Percentiles rank a stretch among this genome's conserved stretches.
These are phyloP conservation scores for Diaporthe nobilis DNA, from an alignment of 2,329 filamentous ascomycete genomes.

Conservation along the genomic window DNA sequence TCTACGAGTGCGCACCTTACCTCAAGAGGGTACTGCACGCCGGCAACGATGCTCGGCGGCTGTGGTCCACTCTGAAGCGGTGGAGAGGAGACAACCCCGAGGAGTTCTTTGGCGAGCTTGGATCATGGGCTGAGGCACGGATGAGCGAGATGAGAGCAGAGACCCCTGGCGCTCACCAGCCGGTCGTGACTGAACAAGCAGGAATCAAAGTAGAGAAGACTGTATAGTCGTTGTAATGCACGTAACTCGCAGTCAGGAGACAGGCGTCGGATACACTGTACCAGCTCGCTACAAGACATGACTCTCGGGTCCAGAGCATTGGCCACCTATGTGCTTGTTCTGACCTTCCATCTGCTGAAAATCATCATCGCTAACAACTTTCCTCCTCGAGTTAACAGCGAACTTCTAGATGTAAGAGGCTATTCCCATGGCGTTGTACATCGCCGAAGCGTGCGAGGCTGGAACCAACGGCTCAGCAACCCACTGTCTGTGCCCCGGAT, in stretches of 20 bases:
- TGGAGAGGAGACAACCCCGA: slow-evolving; percentile 41
- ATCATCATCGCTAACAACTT: not conserved
- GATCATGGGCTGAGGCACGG: slow-evolving; percentile 39
- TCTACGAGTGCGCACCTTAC: slow-evolving; percentile 44
- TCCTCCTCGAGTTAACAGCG: not conserved
- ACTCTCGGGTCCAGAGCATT: not conserved
- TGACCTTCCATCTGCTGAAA: not conserved
- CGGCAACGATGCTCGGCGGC: slow-evolving; percentile 47
- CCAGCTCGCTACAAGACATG: not conserved
- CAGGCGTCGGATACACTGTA: not conserved
- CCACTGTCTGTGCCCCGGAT: not conserved
- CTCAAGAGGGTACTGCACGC: slow-evolving; percentile 45
- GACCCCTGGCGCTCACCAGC: not conserved
- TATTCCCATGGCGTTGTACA: not conserved
- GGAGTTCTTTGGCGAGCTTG: slow-evolving; percentile 38
- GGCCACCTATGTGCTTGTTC: not conserved
- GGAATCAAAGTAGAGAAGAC: not conserved
- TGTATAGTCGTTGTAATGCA: not conserved
- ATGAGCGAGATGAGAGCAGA: slow-evolving; percentile 1
- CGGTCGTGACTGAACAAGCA: not conserved
- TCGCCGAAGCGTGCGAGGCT: not conserved
- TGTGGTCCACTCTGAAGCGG: slow-evolving; percentile 49
- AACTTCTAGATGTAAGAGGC: not conserved
- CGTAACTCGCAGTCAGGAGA: not conserved
- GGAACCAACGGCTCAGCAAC: not conserved